phyloP scores from a whole-genome alignment of 352 stramenopile genomes.

The Bremia lactucae region DNA sequence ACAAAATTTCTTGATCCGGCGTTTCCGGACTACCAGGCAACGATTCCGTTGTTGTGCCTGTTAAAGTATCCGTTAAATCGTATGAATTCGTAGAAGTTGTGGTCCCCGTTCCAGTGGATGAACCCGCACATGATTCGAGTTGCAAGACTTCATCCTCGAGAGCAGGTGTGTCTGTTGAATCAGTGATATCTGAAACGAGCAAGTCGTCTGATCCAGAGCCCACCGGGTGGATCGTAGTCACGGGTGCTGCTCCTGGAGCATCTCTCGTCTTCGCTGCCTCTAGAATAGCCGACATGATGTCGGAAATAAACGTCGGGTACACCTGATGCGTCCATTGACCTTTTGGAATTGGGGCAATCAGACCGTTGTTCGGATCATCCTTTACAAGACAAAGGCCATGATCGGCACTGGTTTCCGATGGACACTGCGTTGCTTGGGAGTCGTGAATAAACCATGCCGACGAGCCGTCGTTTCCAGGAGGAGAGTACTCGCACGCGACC shows the following conservation, averaged over 20 bases:
- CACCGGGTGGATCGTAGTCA: background rate
- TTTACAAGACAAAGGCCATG: slow-evolving; percentile 41
- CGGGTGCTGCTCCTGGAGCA: background rate
- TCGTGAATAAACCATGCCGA: slow-evolving; percentile 51
- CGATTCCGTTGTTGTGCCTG: background rate
- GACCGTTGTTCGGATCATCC: slow-evolving; percentile 38
- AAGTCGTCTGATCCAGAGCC: no score
- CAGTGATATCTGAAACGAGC: no score
- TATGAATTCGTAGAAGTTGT: slow-evolving; percentile 1
- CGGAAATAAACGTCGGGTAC: slow-evolving; percentile 39
- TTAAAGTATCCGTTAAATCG: background rate
- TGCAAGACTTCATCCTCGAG: slow-evolving; percentile 1
- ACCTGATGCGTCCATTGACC: slow-evolving; percentile 37
- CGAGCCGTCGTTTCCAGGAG: slow-evolving; percentile 40
- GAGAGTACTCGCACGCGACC: slow-evolving; percentile 57
- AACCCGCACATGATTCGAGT: slow-evolving; percentile 4
- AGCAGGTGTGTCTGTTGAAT: background rate
- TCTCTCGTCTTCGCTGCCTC: slow-evolving; percentile 20
- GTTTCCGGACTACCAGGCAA: no score
- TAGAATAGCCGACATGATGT: slow-evolving; percentile 40
- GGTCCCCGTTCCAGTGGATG: slow-evolving; percentile 2
- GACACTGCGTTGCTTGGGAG: slow-evolving; percentile 33
- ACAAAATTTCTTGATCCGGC: no score
- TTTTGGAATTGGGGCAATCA: slow-evolving; percentile 47
- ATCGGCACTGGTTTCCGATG: slow-evolving; percentile 26